Percentiles rank a stretch among this genome's conserved stretches.
These are phyloP conservation scores for Leonotis leonurus DNA, from an alignment of 257 asterid genomes.

Conservation along the genomic window DNA sequence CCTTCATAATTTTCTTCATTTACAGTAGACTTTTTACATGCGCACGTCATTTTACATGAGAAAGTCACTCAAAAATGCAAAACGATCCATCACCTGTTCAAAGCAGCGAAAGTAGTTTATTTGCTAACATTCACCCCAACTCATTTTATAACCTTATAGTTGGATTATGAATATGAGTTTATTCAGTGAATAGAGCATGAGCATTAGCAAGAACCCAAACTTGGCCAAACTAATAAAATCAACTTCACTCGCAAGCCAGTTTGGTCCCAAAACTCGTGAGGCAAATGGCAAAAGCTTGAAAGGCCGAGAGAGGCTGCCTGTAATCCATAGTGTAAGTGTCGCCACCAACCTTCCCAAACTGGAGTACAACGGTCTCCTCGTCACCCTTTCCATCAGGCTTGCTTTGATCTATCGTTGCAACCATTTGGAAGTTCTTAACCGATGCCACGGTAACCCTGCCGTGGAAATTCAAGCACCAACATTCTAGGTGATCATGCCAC, in stretches of 20 bases:
- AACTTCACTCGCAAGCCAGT: constrained; percentile 63
- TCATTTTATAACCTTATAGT: not conserved
- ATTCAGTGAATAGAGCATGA: not conserved
- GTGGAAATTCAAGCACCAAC: constrained; percentile 97
- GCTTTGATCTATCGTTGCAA: constrained; percentile 60
- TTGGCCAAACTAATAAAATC: not conserved
- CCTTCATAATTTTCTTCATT: not conserved
- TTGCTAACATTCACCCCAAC: not conserved
- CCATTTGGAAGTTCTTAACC: constrained; percentile 88
- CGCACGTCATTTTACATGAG: not conserved
- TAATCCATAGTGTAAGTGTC: constrained; percentile 83
- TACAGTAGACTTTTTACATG: not conserved
- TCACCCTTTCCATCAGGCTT: constrained; percentile 73
- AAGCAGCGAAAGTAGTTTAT: not conserved
- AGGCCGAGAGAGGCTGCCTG: constrained; percentile 79
- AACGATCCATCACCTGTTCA: not conserved
- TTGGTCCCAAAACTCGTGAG: constrained; percentile 90
- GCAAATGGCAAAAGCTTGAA: constrained; percentile 92
- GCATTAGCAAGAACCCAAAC: not conserved
- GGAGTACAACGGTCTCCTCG: constrained; percentile 79
- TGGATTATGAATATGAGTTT: constrained; percentile 7
- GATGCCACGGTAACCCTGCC: constrained; percentile 99
- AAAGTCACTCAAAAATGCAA: not conserved
- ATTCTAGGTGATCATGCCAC: constrained; percentile 92
- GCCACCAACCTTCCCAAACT: constrained; percentile 83